phyloP scores from a whole-genome alignment of 2,329 filamentous ascomycete species.

The Penicillium sumatraense region DNA sequence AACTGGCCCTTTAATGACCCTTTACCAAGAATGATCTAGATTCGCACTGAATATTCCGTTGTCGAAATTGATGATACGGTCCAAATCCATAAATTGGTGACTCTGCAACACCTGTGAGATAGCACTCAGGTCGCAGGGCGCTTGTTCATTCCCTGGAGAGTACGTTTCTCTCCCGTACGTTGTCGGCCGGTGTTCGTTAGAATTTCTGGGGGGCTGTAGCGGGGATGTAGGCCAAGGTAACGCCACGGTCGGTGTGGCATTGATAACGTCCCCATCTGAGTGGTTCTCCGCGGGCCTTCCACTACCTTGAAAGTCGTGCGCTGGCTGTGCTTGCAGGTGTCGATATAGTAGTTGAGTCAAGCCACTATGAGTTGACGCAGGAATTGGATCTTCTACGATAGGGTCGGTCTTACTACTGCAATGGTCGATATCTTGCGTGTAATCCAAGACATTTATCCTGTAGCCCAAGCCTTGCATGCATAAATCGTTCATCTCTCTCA shows the following conservation, averaged over 20 bases:
- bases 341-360: neutral
- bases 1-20: neutral
- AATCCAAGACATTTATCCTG: conserved; percentile 11
- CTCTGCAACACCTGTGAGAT: conserved; percentile 29
- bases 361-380: neutral
- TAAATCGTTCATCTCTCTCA: conserved; percentile 3
- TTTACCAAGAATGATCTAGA: conserved; percentile 14
- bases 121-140: conserved; percentile 1
- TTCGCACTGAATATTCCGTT: conserved; percentile 17
- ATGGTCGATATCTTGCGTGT: conserved; percentile 16
- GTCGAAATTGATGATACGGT: conserved; percentile 31
- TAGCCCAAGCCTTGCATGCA: conserved; percentile 6
- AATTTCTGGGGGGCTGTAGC: neutral
- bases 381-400: neutral
- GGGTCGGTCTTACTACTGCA: conserved; percentile 1
- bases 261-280: neutral
- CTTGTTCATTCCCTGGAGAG: neutral
- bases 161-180: neutral
- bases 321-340: neutral
- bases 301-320: neutral
- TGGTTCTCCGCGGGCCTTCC: neutral
- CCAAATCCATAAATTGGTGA: conserved; percentile 32
- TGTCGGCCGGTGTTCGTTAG: neutral
- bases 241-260: neutral
- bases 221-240: neutral